These are phyloP conservation scores for Neonectria ditissima DNA, from an alignment of 2,329 filamentous ascomycete species.

Conservation along the genomic window DNA sequence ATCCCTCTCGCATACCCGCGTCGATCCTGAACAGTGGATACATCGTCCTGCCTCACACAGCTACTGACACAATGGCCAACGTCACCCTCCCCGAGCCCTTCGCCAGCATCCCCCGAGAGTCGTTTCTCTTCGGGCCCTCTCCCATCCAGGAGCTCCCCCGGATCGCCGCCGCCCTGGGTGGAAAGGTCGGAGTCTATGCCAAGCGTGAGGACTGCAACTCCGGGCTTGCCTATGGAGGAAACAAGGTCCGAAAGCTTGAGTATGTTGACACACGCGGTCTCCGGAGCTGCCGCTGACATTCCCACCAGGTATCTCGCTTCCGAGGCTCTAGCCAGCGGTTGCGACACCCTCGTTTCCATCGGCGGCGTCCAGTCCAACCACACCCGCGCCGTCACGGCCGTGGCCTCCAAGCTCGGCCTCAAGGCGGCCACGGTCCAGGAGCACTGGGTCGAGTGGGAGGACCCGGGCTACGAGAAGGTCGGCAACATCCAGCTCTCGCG, in stretches of 20 bases:
- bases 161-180: slow-evolving; percentile 71
- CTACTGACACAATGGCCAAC: slow-evolving; percentile 41
- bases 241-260: slow-evolving; percentile 78
- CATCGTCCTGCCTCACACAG: neutral
- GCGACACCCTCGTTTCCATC: slow-evolving; percentile 73
- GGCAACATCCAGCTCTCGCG: slow-evolving; percentile 79
- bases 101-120: slow-evolving; percentile 70
- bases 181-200: slow-evolving; percentile 72
- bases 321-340: slow-evolving; percentile 68
- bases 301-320: slow-evolving; percentile 69
- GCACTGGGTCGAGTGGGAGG: slow-evolving; percentile 74
- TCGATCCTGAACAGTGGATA: neutral
- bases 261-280: slow-evolving; percentile 40
- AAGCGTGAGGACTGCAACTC: slow-evolving; percentile 81
- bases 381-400: slow-evolving; percentile 74
- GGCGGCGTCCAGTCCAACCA: slow-evolving; percentile 79
- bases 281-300: neutral
- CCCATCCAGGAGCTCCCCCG: slow-evolving; percentile 75
- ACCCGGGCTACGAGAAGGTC: slow-evolving; percentile 70
- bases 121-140: slow-evolving; percentile 74
- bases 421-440: slow-evolving; percentile 70
- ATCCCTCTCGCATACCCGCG: neutral
- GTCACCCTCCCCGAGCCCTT: slow-evolving; percentile 70
- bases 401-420: slow-evolving; percentile 69
- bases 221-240: slow-evolving; percentile 74